These are phyloP conservation scores for Amborella trichopoda DNA, from an alignment of 164 flowering plant genomes.

Conservation along the genomic window DNA sequence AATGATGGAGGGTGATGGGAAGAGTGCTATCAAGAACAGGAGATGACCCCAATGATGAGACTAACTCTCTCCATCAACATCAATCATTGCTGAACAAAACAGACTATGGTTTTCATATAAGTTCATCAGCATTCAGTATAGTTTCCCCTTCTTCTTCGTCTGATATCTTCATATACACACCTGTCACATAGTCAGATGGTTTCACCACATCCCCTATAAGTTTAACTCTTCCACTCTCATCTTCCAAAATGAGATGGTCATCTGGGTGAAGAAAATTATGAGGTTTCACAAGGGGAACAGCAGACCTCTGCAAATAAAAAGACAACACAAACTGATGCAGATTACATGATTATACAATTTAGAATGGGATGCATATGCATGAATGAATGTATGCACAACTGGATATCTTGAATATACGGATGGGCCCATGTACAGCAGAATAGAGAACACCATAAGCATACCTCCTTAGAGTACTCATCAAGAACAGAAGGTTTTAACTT, in stretches of 20 bases:
- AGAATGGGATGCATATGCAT: neutral
- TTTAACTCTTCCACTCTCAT: slow-evolving; percentile 93
- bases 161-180: too few relatives aligned
- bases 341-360: neutral
- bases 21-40: too few relatives aligned
- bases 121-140: too few relatives aligned
- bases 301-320: slow-evolving; percentile 52
- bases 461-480: slow-evolving; percentile 92
- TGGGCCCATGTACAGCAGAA: too few relatives aligned
- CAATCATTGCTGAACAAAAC: too few relatives aligned
- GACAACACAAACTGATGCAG: neutral
- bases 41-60: too few relatives aligned
- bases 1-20: too few relatives aligned
- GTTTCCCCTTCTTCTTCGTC: too few relatives aligned
- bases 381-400: neutral
- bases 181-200: slow-evolving; percentile 80
- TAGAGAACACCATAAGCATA: too few relatives aligned
- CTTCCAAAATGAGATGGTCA: slow-evolving; percentile 82
- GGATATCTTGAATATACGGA: slow-evolving; percentile 1
- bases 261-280: slow-evolving; percentile 83
- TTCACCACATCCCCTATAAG: slow-evolving; percentile 49
- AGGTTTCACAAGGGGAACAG: slow-evolving; percentile 58
- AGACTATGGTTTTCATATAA: too few relatives aligned
- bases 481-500: slow-evolving; percentile 85
- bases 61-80: too few relatives aligned